These are phyloP conservation scores for Lonicera japonica DNA, from an alignment of 129 eudicot species.

Conservation along the genomic window DNA sequence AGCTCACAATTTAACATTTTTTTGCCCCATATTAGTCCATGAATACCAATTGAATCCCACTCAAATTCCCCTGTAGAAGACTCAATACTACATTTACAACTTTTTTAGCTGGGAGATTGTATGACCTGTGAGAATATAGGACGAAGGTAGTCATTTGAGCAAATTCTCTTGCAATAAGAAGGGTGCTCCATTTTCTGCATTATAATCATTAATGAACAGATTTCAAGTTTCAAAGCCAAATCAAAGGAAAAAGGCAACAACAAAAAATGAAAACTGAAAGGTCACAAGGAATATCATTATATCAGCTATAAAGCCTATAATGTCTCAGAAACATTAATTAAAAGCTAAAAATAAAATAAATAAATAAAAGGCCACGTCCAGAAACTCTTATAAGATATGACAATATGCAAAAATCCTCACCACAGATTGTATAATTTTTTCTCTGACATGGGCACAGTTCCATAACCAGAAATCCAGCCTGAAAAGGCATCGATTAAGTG, in stretches of 20 bases:
- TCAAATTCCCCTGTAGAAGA: conserved; percentile 4
- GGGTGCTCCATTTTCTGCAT: background rate
- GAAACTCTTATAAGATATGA: no score
- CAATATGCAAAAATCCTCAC: background rate
- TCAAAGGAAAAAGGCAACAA: no score
- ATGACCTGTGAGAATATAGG: conserved; percentile 20
- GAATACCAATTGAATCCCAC: conserved; percentile 14
- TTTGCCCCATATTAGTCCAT: conserved; percentile 39
- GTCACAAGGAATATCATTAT: no score
- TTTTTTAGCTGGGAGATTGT: conserved; percentile 11
- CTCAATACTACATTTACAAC: conserved; percentile 5
- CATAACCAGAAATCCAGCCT: background rate
- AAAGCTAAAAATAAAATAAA: background rate
- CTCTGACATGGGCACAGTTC: background rate
- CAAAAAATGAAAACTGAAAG: no score
- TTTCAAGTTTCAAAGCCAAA: no score
- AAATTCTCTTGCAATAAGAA: background rate
- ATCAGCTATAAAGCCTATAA: background rate
- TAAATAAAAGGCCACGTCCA: background rate
- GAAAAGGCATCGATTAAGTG: background rate
- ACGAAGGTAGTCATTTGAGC: background rate
- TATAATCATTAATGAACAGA: no score
- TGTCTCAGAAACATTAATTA: no score
- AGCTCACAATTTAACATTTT: conserved; percentile 43
- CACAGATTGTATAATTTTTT: background rate